Conservation (phyloP, 2,329 filamentous ascomycete species). For the Lasiodiplodia sp. region DNA sequence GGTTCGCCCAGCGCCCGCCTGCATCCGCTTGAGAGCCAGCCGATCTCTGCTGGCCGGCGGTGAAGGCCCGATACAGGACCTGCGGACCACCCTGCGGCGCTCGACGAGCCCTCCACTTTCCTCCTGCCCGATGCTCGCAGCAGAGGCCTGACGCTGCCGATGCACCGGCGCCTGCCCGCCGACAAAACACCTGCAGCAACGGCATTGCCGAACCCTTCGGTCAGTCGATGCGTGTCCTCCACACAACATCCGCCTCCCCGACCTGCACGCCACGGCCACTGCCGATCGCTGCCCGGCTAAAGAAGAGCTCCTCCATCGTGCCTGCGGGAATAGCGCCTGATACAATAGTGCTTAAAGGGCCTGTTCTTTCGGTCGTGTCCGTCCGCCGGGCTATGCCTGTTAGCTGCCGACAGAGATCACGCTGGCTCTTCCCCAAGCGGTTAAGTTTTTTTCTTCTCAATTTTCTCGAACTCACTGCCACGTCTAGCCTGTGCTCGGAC, state of each 20-base stretch:
- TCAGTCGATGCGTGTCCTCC: constrained; percentile 6
- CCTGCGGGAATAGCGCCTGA: constrained; percentile 3
- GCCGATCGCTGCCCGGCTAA: constrained; percentile 2
- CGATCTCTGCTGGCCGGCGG: constrained; percentile 3
- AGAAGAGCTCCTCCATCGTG: background rate
- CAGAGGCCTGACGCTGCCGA: constrained; percentile 11
- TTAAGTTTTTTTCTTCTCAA: constrained; percentile 14
- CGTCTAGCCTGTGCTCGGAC: background rate
- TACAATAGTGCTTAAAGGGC: background rate
- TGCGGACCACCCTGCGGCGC: constrained; percentile 4
- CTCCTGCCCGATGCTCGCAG: constrained; percentile 9
- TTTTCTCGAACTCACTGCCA: constrained; percentile 22
- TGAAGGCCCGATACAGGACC: constrained; percentile 17
- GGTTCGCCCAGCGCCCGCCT: constrained; percentile 8
- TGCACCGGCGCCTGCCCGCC: background rate
- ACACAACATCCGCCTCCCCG: constrained; percentile 8
- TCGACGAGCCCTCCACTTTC: constrained; percentile 10
- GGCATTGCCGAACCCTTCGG: constrained; percentile 5
- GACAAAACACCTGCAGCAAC: background rate
- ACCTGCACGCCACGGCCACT: background rate
- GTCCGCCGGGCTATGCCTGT: background rate
- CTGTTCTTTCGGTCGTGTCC: background rate
- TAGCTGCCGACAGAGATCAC: background rate
- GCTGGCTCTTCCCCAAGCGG: background rate
- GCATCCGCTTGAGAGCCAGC: constrained; percentile 7